Base-by-base conservation (phyloP, 805 yeast genomes). In the Hanseniaspora osmophila region DNA sequence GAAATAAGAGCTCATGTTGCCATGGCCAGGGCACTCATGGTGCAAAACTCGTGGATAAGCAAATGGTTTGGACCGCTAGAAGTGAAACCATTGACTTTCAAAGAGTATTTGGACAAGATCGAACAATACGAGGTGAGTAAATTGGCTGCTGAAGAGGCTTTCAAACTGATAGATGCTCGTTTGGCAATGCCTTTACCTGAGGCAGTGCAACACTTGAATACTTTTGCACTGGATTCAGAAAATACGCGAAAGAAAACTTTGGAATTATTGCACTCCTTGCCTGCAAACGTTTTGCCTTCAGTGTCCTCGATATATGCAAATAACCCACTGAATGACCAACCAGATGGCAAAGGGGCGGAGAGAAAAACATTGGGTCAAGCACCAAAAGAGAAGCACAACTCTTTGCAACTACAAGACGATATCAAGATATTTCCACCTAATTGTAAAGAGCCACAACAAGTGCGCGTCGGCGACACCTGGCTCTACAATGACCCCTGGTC, bases 51-150 rank as follows among this genome's bases (percentile, higher is more conserved):
- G 42, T 54, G 57, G 32, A 71, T 74, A 2, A 70, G 71, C 40
- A 65, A 68, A 60, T 81, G 87, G 87, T 77, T 73, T 57, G 88
- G 88, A 0, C 84, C 85, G 4, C 59, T 66, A 49, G 70, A 71
- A 37, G 72, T 69, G 57, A 65, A 61, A 39, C 82, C 86, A 3
- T 73, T 78, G 61, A 45, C 60, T 10, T 65, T 67, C 22, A 51
- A 58, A 10, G 76, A 67, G 33, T 68, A 55, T 47, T 44, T 62
- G 38, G 60, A 59, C 44, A 54, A 52, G 38, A 41, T 62, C n/a
- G 64, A 62, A 32, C 60, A 54, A 10, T 48, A 55, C n/a, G 48
- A 61, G 22, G 49, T 51, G 16, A 52, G 51, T 15, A 52, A 54
- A 39, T 51, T 52, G 16, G 52, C 52, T 10, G 30, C 47, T 5